Base-by-base conservation (phyloP, 1,139 yeast species). In the Hyphopichia wangnamkhiaoensis region DNA sequence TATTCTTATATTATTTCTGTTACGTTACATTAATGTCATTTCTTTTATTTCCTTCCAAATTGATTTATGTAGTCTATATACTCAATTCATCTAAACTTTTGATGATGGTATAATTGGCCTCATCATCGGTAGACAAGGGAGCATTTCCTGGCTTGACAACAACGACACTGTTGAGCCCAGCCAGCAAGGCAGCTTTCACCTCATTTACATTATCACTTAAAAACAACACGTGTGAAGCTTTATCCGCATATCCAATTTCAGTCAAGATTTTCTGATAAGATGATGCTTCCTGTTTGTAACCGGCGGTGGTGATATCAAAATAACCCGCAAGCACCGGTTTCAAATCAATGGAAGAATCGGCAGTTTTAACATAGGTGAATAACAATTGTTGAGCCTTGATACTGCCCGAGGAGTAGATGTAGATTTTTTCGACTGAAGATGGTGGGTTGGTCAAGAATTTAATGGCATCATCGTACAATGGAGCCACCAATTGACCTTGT, bases 371-470 rank as follows among this genome's bases (percentile, higher is more conserved):
- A 56, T 87, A 77, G 0, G 72, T 73, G 55, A 91, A 88, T 42
- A 91, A 66, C 43, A 90, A 65, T 46, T 82, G 82, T 53, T 91
- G 98, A 0, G 97, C 97, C 41, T 80, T 76, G 25, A 91, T 80
- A 37, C 94, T 84, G 1, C 98, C 98, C n/a, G 95, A 86, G 0
- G 97, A 89, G 61, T 91, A 91, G 15, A 91, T 89, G 56, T 74
- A 87, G 0, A 88, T 68, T 5, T 65, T 63, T 8, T 48, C 48
- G 5, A 43, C 35, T 1, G 37, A 14, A 4, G 38, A 37, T 1
- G 59, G 42, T 67, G 76, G 71, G 2, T 52, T 40, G 38, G 67
- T 52, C 40, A 90, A 77, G 37, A 78, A 74, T 0, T 68, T 64
- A 39, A 87, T 72, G 1, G 95, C 93, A 59, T 91, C 98, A 0